phyloP scores from a whole-genome alignment of 139 green algal genomes.

The Chlamydomonas sp. region DNA sequence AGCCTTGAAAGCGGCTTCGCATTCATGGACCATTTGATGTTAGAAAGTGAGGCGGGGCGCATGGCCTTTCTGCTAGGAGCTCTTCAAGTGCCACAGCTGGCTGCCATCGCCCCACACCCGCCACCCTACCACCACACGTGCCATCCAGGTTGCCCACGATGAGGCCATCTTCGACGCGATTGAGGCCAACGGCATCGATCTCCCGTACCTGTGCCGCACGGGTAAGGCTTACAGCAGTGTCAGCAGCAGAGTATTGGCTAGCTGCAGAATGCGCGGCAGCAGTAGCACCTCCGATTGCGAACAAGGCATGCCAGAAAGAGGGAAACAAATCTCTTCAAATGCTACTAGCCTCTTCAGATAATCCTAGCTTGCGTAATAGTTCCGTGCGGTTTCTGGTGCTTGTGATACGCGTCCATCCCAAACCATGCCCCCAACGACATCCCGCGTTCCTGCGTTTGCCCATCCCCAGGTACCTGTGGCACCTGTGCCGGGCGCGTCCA shows the following conservation, averaged over 20 bases:
- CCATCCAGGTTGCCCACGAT: constrained; percentile 4
- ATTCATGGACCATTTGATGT: no score
- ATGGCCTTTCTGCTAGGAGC: no score
- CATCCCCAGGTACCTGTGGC: constrained; percentile 21
- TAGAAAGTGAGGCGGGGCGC: no score
- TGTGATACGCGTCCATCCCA: background rate
- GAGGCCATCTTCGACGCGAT: constrained; percentile 33
- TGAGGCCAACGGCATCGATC: constrained; percentile 6
- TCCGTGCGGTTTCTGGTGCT: background rate
- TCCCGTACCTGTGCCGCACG: constrained; percentile 35
- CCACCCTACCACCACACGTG: no score
- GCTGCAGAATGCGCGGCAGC: background rate
- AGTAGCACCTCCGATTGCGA: background rate
- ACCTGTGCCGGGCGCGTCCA: constrained; percentile 31
- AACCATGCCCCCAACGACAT: background rate
- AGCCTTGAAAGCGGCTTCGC: no score
- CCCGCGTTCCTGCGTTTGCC: no score
- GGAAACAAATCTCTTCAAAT: background rate
- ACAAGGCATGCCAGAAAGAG: no score
- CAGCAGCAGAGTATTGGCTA: no score
- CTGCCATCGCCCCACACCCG: no score
- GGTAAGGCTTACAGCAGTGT: background rate
- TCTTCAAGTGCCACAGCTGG: no score
- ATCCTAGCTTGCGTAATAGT: background rate
- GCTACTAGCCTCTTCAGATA: background rate